Conservation (phyloP, 2,329 filamentous ascomycete species). For the Lasiodiplodia citricola region DNA sequence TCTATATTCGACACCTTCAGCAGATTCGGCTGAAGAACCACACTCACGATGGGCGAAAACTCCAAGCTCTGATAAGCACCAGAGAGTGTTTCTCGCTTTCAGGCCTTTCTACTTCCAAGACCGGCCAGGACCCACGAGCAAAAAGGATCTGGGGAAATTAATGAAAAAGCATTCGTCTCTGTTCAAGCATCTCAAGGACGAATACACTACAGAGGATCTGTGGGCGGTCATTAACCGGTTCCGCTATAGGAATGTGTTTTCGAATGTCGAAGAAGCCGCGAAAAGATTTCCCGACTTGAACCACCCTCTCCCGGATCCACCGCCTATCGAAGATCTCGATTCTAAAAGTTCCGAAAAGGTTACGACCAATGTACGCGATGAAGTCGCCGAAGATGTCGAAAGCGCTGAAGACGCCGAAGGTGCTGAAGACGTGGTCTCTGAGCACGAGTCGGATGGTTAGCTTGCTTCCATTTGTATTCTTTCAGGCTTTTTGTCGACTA, state of each 20-base stretch:
- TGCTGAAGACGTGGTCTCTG: background rate
- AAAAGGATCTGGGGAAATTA: rapidly evolving
- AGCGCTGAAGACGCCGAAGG: background rate
- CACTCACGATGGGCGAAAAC: too few relatives aligned
- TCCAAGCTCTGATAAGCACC: background rate
- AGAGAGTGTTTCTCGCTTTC: background rate
- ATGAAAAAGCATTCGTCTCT: background rate
- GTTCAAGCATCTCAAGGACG: background rate
- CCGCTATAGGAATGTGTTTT: background rate
- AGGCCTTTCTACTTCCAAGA: background rate
- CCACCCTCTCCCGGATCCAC: background rate
- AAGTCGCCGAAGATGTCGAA: background rate
- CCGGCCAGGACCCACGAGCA: background rate
- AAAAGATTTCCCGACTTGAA: background rate
- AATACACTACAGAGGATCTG: background rate
- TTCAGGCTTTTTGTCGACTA: background rate
- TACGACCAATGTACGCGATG: background rate
- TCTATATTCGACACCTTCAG: too few relatives aligned
- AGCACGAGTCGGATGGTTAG: background rate
- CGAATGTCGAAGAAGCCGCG: background rate
- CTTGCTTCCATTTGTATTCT: background rate
- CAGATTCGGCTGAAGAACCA: too few relatives aligned
- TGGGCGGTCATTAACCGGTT: background rate
- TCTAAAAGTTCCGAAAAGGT: background rate
- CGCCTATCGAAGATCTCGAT: background rate